Base-by-base conservation (phyloP, 1,284 basidiomycete genomes). In the Cutaneotrichosporon sp. region DNA sequence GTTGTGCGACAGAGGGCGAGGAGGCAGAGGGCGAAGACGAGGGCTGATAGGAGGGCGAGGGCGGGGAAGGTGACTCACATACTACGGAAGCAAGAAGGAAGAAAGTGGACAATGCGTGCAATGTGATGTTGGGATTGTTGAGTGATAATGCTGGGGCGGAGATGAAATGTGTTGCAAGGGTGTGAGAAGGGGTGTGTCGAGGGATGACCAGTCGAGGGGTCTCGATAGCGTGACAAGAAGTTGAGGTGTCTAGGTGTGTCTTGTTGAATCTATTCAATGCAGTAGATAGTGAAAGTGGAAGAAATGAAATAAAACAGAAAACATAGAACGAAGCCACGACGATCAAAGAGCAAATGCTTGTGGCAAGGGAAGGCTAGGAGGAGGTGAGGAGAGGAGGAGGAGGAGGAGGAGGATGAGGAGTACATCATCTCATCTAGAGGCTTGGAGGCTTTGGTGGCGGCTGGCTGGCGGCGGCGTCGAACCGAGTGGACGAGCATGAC, bases 381-480 rank as follows among this genome's bases (percentile, higher is more conserved):
- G 9, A 30, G 14, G 49, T 1, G 21, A 50, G 26, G 49, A 52
- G 51, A 3, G 2, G 42, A 46, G n/a, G 42, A 46, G 42, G 42
- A 50, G 26, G 49, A 21, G 21, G 47, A 49, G 21, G 1, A 30
- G 14, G 49, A 14, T 9, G 21, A 50, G 26, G 49, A 52, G 51
- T 52, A 52, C 51, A 52, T 52, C 51, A 52, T 52, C 51, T 52
- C 51, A 51, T 51, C 49, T 51, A 11, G 26, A 51, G 49, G 49
- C 49, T 30, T 51, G 49, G 49, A 36, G 34, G 34, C 34, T 36
- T 51, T 26, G 26, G 26, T 26, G 26, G 26, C 26, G 26, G 49
- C 6, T 22, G 22, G 49, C 49, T 22, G 22, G 49, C 49, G 22
- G 49, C 49, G 49, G 49, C 42, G 42, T 46, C n/a, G 42, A 18